Evolutionary conservation across 192 early-diverging fungal species (phyloP), one percentile per base, ranked within the genome.

Genomic region (Coemansia umbellata): DNA sequence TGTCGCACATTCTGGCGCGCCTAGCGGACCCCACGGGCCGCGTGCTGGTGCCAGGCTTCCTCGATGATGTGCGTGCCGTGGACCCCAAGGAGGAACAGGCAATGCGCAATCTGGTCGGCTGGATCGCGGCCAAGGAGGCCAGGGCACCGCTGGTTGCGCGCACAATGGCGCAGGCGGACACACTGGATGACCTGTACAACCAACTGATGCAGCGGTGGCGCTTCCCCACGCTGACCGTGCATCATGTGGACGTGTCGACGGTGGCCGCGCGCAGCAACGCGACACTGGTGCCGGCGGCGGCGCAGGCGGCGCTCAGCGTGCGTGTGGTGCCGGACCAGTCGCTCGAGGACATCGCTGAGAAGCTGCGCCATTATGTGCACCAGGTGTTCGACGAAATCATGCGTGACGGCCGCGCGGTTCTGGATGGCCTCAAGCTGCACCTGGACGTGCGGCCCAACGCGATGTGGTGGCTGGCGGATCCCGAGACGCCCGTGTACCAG

Each of bases 391-490:
- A 50, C 35, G 31, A 55, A 14, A 32, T 42, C 31, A 24, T 65
- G 15, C 30, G 23, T 8, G 31, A 23, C 22, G 39, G 58, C 14
- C 53, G 18, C 2, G 22, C 30, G 35, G 19, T 53, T 35, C 35
- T 60, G 26, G 42, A 57, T 7, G 47, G 47, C 22, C 39, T 70
- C 33, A 31, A n/a, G 26, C 42, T 59, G 56, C 52, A 83, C 59
- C 66, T 89, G 47, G 70, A 82, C 19, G 84, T 90, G 17, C 69
- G 74, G 27, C 83, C 80, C 6, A 69, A 78, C n/a, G 82, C 88
- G 8, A 78, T 86, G 30, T 88, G 85, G 81, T 90, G 88, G 88
- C 62, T 90, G 49, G 88, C 85, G 15, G 85, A 90, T 45, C 81
- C 79, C 6, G 65, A 78, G 8, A 78, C 77, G 32, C 63, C 75